Conservation (phyloP, 2,329 filamentous ascomycete species). For the Hortaea sp. region DNA sequence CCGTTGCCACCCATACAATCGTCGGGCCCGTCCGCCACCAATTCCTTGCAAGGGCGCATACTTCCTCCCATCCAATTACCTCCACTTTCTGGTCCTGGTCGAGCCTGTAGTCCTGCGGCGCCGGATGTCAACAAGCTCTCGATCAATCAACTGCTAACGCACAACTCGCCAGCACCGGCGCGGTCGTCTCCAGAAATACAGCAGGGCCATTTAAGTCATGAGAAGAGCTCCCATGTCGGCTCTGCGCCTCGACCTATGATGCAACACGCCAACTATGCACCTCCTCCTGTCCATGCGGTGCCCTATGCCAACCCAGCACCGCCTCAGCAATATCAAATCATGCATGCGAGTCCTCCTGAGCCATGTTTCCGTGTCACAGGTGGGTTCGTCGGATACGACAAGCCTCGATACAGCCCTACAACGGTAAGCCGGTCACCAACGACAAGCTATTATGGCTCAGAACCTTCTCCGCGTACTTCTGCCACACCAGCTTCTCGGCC, state of each 20-base stretch:
- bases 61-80: conserved; percentile 21
- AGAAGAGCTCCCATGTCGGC: too few species aligned
- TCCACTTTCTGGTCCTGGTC: conserved; percentile 25
- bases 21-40: conserved; percentile 28
- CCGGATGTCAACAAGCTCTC: not conserved
- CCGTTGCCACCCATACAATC: conserved; percentile 26
- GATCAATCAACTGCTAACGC: conserved; percentile 2
- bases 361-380: not conserved
- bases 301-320: too few species aligned
- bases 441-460: conserved; percentile 4
- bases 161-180: not conserved
- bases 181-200: not conserved
- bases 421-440: conserved; percentile 2
- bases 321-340: not conserved
- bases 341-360: not conserved
- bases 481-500: conserved; percentile 1
- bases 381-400: not conserved
- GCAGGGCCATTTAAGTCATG: too few species aligned
- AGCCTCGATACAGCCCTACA: conserved; percentile 6
- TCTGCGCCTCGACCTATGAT: too few species aligned
- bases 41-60: conserved; percentile 12
- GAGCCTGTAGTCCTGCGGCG: not conserved
- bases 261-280: too few species aligned
- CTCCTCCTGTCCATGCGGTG: too few species aligned
- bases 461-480: conserved; percentile 2